Base-by-base conservation (phyloP, 1,139 yeast species). In the Candida sp. region DNA sequence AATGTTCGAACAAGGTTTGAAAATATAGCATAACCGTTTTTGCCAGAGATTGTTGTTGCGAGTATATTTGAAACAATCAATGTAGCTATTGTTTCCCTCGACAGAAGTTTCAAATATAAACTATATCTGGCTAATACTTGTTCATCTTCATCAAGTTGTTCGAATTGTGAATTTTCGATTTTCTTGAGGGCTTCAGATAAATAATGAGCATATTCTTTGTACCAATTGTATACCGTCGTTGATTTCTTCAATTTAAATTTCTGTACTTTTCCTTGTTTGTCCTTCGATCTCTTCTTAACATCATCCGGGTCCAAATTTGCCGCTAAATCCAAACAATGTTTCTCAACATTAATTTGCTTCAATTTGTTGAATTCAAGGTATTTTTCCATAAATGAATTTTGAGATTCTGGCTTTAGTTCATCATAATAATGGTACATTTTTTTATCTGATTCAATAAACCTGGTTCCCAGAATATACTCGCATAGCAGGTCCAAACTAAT, bases 311-410 rank as follows among this genome's bases (percentile, higher is more conserved):
- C 38, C 5, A 39, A 25, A 21, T 35, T 23, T 29, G 22, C 38
- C 9, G 33, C 42, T 21, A 39, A 35, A 29, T 34, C 42, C 15
- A 34, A 27, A 21, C 40, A 36, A 29, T 37, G 36, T 5, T 53
- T 42, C 39, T 68, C 74, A 4, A 68, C 47, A 4, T 52, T 47
- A 8, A 54, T 43, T 43, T 69, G 69, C 44, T 64, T 67, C 6
- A 36, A 36, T 29, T 39, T 43, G 47, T 61, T 67, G 49, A 55
- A 61, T 5, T 45, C 36, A 15, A 51, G 47, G 47, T 70, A 71
- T 4, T 55, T 47, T 1, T 48, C 35, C 59, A 64, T 49, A 45
- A 71, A 69, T 1, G 6, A 22, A 2, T 32, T 29, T 27, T 47
- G 46, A 5, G 52, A 45, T 2, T 41, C 25, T 5, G 36, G 41